Evolutionary conservation across 306 rosid species (phyloP).

Genomic region (Spatholobus suberectus): DNA sequence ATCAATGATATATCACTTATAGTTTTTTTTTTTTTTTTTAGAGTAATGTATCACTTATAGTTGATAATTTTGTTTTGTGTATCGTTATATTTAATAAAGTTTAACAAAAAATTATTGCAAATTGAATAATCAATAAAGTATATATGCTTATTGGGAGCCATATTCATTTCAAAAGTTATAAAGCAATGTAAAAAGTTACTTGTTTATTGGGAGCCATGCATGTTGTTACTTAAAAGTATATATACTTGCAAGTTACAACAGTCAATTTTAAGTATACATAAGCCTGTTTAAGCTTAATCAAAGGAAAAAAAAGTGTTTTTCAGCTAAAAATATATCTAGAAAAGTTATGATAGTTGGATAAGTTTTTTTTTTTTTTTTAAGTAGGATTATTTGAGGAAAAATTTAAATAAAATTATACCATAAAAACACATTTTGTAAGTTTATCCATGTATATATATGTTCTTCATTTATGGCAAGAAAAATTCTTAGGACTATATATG

Average conservation of each 20-base stretch:
- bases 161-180: not conserved
- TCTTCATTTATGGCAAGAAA: not conserved
- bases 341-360: not conserved
- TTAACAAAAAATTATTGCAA: too few species aligned
- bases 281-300: not conserved
- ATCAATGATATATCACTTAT: too few species aligned
- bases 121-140: not conserved
- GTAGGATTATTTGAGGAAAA: too few species aligned
- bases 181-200: not conserved
- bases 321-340: not conserved
- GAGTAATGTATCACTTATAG: too few species aligned
- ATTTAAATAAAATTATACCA: too few species aligned
- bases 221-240: not conserved
- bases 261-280: not conserved
- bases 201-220: not conserved
- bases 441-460: not conserved
- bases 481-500: not conserved
- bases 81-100: too few species aligned
- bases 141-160: not conserved
- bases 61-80: too few species aligned
- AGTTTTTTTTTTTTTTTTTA: too few species aligned
- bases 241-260: not conserved
- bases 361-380: not conserved
- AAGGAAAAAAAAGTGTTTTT: not conserved
- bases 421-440: not conserved